Evolutionary conservation across 768 basidiomycete genomes (phyloP).

Genomic region (Termitomyces sp.): DNA sequence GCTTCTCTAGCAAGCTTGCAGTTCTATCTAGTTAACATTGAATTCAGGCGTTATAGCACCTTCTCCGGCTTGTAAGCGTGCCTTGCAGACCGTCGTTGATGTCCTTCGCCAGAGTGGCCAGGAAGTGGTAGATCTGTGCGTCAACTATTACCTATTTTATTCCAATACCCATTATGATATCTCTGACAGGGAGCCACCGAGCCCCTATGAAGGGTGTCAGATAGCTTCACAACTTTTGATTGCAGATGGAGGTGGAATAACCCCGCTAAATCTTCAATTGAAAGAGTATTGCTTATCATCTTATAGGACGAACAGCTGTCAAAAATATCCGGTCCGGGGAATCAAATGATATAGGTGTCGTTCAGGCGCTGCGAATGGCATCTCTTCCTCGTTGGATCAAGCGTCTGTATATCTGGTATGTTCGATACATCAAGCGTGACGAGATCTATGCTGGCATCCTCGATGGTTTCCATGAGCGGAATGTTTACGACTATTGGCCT

Average conservation of each 20-base stretch:
- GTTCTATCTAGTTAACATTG: not conserved
- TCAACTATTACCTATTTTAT: not conserved
- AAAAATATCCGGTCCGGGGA: conserved; percentile 9
- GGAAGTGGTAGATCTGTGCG: conserved; percentile 42
- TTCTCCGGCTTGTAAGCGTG: conserved; percentile 57
- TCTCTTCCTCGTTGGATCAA: conserved; percentile 42
- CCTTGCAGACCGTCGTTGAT: conserved; percentile 40
- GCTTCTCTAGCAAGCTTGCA: conserved; percentile 4
- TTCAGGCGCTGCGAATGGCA: conserved; percentile 30
- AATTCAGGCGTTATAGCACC: conserved; percentile 45
- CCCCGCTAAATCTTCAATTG: not conserved
- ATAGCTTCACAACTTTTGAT: conserved; percentile 48
- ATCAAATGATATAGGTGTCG: conserved; percentile 12
- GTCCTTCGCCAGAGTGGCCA: conserved; percentile 42
- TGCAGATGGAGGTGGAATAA: conserved; percentile 39
- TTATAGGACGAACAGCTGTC: conserved; percentile 8
- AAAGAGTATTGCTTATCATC: not conserved
- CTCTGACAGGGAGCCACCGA: conserved; percentile 31
- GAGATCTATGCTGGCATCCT: conserved; percentile 48
- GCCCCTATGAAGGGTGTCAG: conserved; percentile 45
- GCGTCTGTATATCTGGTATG: conserved; percentile 43
- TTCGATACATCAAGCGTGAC: conserved; percentile 47
- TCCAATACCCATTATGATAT: not conserved
- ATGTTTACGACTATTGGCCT: conserved; percentile 37
- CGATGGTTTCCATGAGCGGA: conserved; percentile 39